These are phyloP conservation scores for Ophiostoma sp. DNA, from an alignment of 2,329 filamentous ascomycete species.

Conservation along the genomic window DNA sequence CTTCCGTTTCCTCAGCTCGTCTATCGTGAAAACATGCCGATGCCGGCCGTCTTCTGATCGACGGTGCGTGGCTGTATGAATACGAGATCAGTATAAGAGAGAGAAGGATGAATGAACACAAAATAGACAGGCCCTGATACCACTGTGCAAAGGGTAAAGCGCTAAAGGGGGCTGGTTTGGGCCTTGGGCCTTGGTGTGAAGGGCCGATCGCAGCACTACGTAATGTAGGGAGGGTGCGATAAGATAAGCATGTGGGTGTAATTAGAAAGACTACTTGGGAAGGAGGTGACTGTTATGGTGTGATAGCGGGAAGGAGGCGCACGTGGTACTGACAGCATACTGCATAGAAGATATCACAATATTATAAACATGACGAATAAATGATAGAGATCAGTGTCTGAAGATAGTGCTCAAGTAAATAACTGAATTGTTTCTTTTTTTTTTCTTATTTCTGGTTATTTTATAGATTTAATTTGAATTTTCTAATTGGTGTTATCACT, in stretches of 20 bases:
- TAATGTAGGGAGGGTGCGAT: slow-evolving; percentile 5
- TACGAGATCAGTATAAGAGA: not conserved
- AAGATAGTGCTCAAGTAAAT: no score
- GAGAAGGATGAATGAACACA: not conserved
- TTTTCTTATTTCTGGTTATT: no score
- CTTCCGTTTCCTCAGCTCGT: not conserved
- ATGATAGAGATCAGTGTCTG: not conserved
- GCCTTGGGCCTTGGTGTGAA: not conserved
- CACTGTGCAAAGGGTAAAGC: not conserved
- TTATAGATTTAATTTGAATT: no score
- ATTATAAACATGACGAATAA: not conserved
- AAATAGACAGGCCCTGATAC: not conserved
- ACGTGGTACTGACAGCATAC: not conserved
- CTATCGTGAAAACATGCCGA: slow-evolving; percentile 6
- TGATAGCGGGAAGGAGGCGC: not conserved
- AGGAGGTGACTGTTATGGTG: not conserved
- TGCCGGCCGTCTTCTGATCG: not conserved
- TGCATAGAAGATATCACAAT: not conserved
- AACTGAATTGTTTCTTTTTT: no score
- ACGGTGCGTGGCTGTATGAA: not conserved
- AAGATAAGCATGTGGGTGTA: slow-evolving; percentile 2
- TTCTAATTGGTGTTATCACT: no score
- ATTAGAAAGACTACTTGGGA: no score
- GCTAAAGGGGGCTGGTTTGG: not conserved
- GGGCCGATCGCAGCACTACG: slow-evolving; percentile 10